Evolutionary conservation across 2,329 filamentous ascomycete species (phyloP).

Genomic region (Penicillium sp.): DNA sequence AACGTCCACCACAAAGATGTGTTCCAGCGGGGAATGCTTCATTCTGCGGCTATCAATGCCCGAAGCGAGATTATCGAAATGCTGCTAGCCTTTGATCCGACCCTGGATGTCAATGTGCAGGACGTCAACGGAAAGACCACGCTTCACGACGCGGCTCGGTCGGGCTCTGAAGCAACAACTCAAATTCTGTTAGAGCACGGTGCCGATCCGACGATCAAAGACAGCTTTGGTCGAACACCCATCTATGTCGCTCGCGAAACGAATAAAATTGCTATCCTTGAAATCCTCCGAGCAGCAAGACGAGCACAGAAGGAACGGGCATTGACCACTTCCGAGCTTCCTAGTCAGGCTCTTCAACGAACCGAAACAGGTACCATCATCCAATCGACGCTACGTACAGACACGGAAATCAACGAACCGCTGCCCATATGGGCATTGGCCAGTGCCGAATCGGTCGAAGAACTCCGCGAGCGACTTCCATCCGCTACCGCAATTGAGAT

Average conservation of each 20-base stretch:
- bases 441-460: constrained; percentile 2
- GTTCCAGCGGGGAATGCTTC: constrained; percentile 4
- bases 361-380: constrained; percentile 1
- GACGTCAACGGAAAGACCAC: constrained; percentile 4
- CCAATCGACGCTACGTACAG: background rate
- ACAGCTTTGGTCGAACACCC: constrained; percentile 5
- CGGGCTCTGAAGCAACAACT: background rate
- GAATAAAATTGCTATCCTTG: background rate
- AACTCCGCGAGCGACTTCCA: background rate
- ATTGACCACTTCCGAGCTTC: background rate
- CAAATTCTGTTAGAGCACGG: background rate
- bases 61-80: background rate
- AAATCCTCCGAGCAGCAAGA: background rate
- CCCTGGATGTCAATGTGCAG: constrained; percentile 6
- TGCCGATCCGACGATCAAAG: constrained; percentile 1
- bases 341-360: background rate
- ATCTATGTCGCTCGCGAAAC: constrained; percentile 3
- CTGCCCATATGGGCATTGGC: background rate
- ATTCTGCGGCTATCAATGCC: constrained; percentile 2
- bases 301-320: background rate
- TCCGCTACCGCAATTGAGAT: background rate
- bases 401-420: background rate
- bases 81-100: constrained; percentile 1
- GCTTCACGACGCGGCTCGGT: constrained; percentile 3
- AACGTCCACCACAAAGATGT: constrained; percentile 5